A percentile compares a stretch with the other conserved stretches of the same genome.
phyloP scores from a whole-genome alignment of 2,329 filamentous ascomycete species.

The Paraphoma sp. region DNA sequence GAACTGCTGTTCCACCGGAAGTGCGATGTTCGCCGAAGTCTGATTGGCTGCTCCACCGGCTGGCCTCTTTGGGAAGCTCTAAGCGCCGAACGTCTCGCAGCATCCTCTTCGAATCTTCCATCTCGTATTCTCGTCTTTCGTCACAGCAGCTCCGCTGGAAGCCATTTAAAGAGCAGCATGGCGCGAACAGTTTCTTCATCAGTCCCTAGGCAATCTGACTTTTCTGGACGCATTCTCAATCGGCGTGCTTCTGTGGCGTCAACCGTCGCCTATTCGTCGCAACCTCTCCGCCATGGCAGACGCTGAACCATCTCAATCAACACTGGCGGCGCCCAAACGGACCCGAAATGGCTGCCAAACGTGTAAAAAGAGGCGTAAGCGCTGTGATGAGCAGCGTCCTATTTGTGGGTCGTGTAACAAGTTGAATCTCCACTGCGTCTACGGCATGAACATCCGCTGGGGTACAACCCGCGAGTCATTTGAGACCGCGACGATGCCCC shows the following conservation, averaged over 20 bases:
- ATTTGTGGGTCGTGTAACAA: slow-evolving; percentile 51
- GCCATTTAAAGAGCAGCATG: neutral
- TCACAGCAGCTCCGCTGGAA: neutral
- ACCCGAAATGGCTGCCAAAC: slow-evolving; percentile 93
- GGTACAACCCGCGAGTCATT: slow-evolving; percentile 6
- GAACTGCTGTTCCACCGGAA: neutral
- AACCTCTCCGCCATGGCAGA: neutral
- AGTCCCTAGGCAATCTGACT: neutral
- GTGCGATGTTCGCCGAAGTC: neutral
- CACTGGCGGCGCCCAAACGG: slow-evolving; percentile 62
- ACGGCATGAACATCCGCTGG: slow-evolving; percentile 5
- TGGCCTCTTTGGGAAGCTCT: neutral
- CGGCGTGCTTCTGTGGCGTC: neutral
- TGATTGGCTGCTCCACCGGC: slow-evolving; percentile 14
- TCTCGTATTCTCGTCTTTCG: neutral
- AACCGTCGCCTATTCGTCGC: neutral
- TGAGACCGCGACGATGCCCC: neutral
- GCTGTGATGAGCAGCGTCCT: slow-evolving; percentile 91
- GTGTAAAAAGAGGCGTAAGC: slow-evolving; percentile 87
- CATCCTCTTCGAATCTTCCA: neutral
- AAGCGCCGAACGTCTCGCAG: neutral
- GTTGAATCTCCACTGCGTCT: slow-evolving; percentile 50
- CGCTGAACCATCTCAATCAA: neutral
- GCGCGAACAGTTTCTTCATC: slow-evolving; percentile 1
- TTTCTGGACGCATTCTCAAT: no score